Evolutionary conservation across 2,329 filamentous ascomycete species (phyloP), one percentile per base, ranked within the genome.

Genomic region (Dactylellina parvicollis): DNA sequence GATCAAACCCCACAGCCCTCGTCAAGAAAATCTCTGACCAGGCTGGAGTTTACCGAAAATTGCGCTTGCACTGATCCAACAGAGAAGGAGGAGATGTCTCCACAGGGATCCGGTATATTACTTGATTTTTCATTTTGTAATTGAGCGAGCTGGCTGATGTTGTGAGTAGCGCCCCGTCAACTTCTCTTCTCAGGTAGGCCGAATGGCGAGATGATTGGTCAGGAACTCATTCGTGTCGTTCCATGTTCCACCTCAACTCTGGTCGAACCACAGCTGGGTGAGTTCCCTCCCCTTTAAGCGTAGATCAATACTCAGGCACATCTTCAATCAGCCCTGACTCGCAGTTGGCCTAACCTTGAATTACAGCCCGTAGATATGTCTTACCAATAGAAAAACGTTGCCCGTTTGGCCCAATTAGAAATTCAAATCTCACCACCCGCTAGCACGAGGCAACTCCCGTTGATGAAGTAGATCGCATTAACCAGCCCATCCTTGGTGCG

Each of bases 191-290:
- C n/a, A 54, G 60, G 40, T 16, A 62, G 32, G 44, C 16, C 10
- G 42, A 28, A 52, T 59, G 67, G 28, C 28, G 4, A 55, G 65
- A 65, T 26, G 67, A 72, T 72, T 72, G 67, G 67, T 36, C 16
- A 26, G 59, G 30, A 54, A 14, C 7, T 14, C n/a, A 16, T 38
- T 40, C 26, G 49, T 55, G 26, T 44, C 44, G 44, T 59, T 59
- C 67, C 59, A 72, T 60, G 59, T 72, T 34, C 22, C 24, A 36
- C 46, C 50, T 64, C 50, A 22, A 47, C 32, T 16, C 20, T 57
- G 30, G 18, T 28, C 18, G 26, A 47, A 62, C 57, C 46, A 47
- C 38, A 46, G 34, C 44, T 22, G 22, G n/a, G n/a, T 49, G n/a
- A 40, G 40, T 40, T 40, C 30, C 38, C 30, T 24, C 22, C 9